phyloP scores from a whole-genome alignment of 257 asterid genomes.

The Anisodus tanguticus region DNA sequence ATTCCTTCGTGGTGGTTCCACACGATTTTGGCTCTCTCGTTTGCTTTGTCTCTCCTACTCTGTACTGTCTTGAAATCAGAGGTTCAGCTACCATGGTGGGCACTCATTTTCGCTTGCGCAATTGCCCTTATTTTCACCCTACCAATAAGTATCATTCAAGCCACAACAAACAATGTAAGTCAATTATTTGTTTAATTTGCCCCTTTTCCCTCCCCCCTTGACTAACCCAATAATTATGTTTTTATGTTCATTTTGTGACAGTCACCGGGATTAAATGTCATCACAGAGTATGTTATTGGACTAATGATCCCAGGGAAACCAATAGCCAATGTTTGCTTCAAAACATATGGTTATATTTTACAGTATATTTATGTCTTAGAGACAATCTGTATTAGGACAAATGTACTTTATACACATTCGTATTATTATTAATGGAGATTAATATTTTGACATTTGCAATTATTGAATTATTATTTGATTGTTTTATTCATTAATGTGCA shows the following conservation, averaged over 20 bases:
- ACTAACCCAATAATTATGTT: background rate
- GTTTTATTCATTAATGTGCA: too few species aligned
- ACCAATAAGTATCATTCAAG: conserved; percentile 71
- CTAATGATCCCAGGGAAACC: conserved; percentile 68
- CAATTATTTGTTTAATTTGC: background rate
- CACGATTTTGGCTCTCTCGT: conserved; percentile 44
- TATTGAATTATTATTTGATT: too few species aligned
- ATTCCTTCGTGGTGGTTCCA: conserved; percentile 80
- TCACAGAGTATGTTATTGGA: conserved; percentile 70
- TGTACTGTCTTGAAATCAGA: conserved; percentile 62
- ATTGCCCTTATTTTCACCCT: conserved; percentile 66
- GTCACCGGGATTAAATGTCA: conserved; percentile 40
- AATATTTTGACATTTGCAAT: too few species aligned
- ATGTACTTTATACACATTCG: too few species aligned
- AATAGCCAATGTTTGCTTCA: conserved; percentile 83
- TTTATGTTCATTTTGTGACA: too few species aligned
- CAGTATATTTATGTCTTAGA: too few species aligned
- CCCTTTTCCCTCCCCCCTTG: too few species aligned
- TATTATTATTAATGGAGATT: too few species aligned
- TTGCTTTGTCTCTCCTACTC: conserved; percentile 52
- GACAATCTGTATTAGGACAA: too few species aligned
- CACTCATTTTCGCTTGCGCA: conserved; percentile 50
- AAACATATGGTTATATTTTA: conserved; percentile 72
- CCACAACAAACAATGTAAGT: conserved; percentile 74
- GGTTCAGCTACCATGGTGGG: conserved; percentile 91